Base-by-base conservation (phyloP, 2,329 filamentous ascomycete genomes). In the Talaromyces sp. region DNA sequence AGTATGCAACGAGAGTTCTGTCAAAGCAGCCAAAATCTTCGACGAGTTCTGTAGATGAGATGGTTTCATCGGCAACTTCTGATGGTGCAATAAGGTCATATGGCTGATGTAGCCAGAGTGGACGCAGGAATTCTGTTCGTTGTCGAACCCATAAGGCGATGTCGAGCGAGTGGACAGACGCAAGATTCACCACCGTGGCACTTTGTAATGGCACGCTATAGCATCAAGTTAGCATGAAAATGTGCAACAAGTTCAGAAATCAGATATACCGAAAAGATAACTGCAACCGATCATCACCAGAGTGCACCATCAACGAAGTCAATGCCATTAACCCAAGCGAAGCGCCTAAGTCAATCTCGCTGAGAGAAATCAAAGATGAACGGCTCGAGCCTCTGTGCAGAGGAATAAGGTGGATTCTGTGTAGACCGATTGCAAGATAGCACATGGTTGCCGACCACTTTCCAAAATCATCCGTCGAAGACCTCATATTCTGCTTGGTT, bases 321-420 rank as follows among this genome's bases (percentile, higher is more conserved):
- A 91, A 75, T 17, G 85, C 87, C 68, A 90, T 83, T 61, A 90
- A 84, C 3, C 88, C 89, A 71, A 87, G 85, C 1, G 86, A 87
- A 8, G 79, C 80, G 67, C 84, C 79, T 67, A 80, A 74, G 45
- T 84, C 79, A 69, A 84, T 75, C 56, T 85, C 80, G 43, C 72
- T 78, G 59, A 87, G 73, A 13, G 84, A 86, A 31, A 83, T 83
- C 68, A 81, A 84, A 17, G 86, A 85, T 31, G 81, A 78, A 68
- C 85, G 81, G 69, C 82, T 83, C 37, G 80, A 80, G 22, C 82
- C 78, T 69, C 87, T 89, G 49, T 86, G 83, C 37, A 89, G 73
- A n/a, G 88, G 87, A 54, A 91, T 83, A 58, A 91, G 71, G 76
- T 91, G 89, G 39, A 91, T 78, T 73, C 89, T 89, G 78, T 90